Base-by-base conservation (phyloP, 768 basidiomycete genomes). In the Lentinula edodes region DNA sequence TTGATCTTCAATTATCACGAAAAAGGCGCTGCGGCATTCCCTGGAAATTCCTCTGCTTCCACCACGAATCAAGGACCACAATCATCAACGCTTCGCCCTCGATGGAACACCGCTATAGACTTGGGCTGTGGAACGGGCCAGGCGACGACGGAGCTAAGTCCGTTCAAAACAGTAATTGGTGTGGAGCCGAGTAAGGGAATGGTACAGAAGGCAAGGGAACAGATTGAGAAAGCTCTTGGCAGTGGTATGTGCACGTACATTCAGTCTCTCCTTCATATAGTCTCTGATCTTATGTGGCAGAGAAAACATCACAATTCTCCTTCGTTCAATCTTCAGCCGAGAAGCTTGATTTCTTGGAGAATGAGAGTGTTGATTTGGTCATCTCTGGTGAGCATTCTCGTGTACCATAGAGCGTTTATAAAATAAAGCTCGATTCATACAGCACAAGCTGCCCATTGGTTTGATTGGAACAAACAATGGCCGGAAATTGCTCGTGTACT, bases 361-460 rank as follows among this genome's bases (percentile, higher is more conserved):
- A 81, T 35, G 74, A 73, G 1, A 83, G 79, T 48, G 83, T 88
- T 3, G 92, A 93, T 70, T 68, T 93, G 46, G 71, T 90, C 32
- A 77, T 87, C 13, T 81, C 89, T 18, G 90, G 91, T 84, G 67
- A 62, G 77, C 67, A 50, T 50, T 52, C 39, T 28, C 43, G 28
- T n/a, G n/a, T 52, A 23, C 6, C 52, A 35, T 38, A 46, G 35
- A n/a, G 42, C 45, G n/a, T 38, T 58, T 38, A 16, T 38, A 16
- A 45, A 23, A 2, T 28, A 61, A 23, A 18, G 35, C 16, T 59
- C 36, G 7, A 32, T 45, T 34, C 32, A 62, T 18, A 20, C 53
- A 90, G 91, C 88, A 1, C 91, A 91, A 73, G 85, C 91, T 0
- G 83, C 83, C 2, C 91, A 93, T 68, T 92, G 91, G 90, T 93